Evolutionary conservation across 441 rosid species (phyloP).

Genomic region (Manihot esculenta): DNA sequence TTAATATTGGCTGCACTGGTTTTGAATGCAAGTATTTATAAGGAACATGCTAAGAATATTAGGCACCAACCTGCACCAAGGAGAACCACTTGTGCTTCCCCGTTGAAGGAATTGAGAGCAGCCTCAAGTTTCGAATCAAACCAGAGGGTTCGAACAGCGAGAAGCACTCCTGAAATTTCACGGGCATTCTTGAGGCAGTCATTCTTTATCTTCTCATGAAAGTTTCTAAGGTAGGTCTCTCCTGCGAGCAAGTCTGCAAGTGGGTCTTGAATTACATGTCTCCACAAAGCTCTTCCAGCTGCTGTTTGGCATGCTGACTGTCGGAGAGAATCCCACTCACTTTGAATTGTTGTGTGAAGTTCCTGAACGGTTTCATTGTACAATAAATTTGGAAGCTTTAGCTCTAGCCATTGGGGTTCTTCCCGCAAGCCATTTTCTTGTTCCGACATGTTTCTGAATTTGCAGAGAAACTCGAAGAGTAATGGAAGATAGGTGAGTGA

Average conservation of each 20-base stretch:
- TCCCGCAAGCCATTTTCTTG: constrained; percentile 37
- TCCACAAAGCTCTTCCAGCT: constrained; percentile 93
- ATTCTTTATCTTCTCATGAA: constrained; percentile 70
- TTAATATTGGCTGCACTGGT: background rate
- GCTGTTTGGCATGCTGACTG: constrained; percentile 84
- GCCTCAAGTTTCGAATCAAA: constrained; percentile 80
- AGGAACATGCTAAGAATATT: constrained; percentile 10
- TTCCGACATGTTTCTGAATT: constrained; percentile 44
- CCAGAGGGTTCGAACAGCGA: constrained; percentile 88
- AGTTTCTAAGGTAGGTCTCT: constrained; percentile 62
- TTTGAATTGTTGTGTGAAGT: constrained; percentile 61
- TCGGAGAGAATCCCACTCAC: constrained; percentile 51
- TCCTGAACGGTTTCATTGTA: constrained; percentile 42
- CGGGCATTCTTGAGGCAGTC: constrained; percentile 63
- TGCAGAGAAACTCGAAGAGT: constrained; percentile 18
- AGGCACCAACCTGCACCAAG: constrained; percentile 87
- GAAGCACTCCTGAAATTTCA: constrained; percentile 79
- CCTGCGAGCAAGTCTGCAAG: constrained; percentile 81
- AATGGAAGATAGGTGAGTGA: constrained; percentile 22
- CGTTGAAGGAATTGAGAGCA: constrained; percentile 53
- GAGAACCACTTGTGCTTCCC: constrained; percentile 70
- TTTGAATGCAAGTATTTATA: background rate
- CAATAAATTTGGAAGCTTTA: constrained; percentile 56
- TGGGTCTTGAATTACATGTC: constrained; percentile 68
- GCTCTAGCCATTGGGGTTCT: constrained; percentile 47